These are phyloP conservation scores for Coemansia sp. DNA, from an alignment of 192 early-diverging fungal genomes.

Conservation along the genomic window DNA sequence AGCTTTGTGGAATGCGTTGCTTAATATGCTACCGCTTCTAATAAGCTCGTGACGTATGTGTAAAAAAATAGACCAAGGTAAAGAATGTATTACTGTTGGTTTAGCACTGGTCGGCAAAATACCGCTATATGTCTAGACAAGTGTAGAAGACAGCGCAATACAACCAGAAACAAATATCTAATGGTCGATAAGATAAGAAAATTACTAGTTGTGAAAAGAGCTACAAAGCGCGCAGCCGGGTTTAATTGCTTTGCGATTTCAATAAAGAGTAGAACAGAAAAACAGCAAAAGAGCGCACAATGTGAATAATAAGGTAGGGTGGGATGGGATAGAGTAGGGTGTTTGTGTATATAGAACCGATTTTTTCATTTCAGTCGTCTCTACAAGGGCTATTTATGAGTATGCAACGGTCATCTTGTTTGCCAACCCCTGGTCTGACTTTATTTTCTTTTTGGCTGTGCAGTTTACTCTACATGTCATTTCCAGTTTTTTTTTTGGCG, in stretches of 20 bases:
- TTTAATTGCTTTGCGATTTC: not conserved
- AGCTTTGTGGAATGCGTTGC: slow-evolving; percentile 1
- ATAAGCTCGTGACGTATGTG: not conserved
- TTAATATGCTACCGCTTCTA: slow-evolving; percentile 11
- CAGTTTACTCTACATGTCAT: not conserved
- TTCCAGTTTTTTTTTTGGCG: not conserved
- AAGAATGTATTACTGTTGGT: not conserved
- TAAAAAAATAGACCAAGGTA: not conserved
- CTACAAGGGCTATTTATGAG: not conserved
- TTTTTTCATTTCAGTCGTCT: not conserved
- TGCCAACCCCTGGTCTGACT: not conserved
- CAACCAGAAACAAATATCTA: not conserved
- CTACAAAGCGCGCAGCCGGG: not conserved
- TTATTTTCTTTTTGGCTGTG: not conserved
- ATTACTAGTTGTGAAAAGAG: not conserved
- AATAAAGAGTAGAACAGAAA: not conserved
- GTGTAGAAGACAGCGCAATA: not conserved
- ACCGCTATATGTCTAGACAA: not conserved
- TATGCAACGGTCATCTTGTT: not conserved
- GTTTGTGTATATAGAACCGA: too few relatives aligned
- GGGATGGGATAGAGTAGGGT: not conserved
- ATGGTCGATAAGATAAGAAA: not conserved
- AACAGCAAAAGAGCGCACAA: not conserved
- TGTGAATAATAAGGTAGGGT: not conserved
- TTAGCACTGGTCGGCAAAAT: not conserved